These are phyloP conservation scores for Aspergillus spinulosporus DNA, from an alignment of 2,329 filamentous ascomycete genomes.

Conservation along the genomic window DNA sequence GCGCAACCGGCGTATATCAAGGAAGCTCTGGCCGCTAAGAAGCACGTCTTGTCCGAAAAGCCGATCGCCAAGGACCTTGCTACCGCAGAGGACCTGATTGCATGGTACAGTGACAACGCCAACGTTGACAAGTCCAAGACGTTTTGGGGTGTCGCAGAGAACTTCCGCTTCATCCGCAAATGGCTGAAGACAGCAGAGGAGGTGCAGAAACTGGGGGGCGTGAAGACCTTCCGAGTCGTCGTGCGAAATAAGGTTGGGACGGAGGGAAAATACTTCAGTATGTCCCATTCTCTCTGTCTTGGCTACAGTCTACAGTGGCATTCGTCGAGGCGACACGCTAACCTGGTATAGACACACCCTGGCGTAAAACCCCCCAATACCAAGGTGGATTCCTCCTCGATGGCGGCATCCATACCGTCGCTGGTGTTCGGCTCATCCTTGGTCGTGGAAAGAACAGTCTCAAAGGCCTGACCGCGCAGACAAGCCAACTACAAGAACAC, in stretches of 20 bases:
- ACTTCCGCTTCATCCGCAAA: conserved; percentile 55
- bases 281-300: conserved; percentile 17
- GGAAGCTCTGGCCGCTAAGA: conserved; percentile 51
- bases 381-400: conserved; percentile 63
- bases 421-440: conserved; percentile 53
- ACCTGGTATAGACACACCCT: conserved; percentile 46
- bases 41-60: conserved; percentile 60
- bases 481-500: conserved; percentile 51
- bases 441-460: conserved; percentile 43
- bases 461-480: conserved; percentile 51
- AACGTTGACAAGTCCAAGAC: conserved; percentile 42
- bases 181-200: conserved; percentile 50
- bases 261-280: conserved; percentile 56
- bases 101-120: conserved; percentile 51
- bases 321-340: neutral
- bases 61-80: conserved; percentile 58
- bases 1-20: conserved; percentile 55
- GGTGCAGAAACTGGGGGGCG: conserved; percentile 49
- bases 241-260: conserved; percentile 46
- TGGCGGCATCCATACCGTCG: conserved; percentile 58
- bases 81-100: conserved; percentile 52
- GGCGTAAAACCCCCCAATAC: conserved; percentile 58
- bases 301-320: neutral
- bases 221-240: conserved; percentile 53
- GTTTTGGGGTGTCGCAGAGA: conserved; percentile 57